Evolutionary conservation across 495 filamentous ascomycete genomes (phyloP), one percentile per base, ranked within the genome.

Genomic region (Tuber melanosporum): DNA sequence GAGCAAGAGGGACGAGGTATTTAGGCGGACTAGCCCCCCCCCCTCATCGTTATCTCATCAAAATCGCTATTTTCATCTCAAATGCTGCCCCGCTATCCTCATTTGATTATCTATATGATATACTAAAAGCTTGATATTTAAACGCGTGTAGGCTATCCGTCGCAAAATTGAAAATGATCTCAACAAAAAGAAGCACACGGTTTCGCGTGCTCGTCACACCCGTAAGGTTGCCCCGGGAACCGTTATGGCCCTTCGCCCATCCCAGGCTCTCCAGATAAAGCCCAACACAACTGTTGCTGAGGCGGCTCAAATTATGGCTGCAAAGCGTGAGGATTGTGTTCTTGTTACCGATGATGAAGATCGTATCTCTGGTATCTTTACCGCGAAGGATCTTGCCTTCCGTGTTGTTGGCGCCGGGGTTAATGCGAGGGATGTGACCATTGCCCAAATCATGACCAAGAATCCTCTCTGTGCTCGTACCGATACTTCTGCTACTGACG

Each of bases 361-460:
- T 76, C 89, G 95, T 12, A 98, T 99, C 84, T 91, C 95, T 17
- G 95, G 95, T 85, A 99, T 99, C 81, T 99, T 99, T 85, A 99
- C 95, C 4, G 95, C 95, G 47, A 99, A 99, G 87, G 95, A 99
- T 87, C 88, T 99, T 80, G 95, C 95, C 1, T 99, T 98, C 86
- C 91, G 95, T 74, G 95, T 99, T 17, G 94, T 99, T 19, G 95
- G 94, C 72, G 89, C 91, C 49, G 96, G 96, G n/a, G 87, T 96
- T 80, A 96, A 97, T 86, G 92, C 95, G 15, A 91, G 89, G 82
- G 91, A 91, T 83, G 90, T 98, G 78, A 97, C 92, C 10, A 98
- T 99, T 81, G 92, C 92, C 73, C 94, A 98, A 78, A 99, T 99
- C 84, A 99, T 99, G 95, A 99, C 95, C 80, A 97, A 98, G 87